Evolutionary conservation across 352 stramenopile species (phyloP), one percentile per base, ranked within the genome.

Genomic region (Phytophthora kernoviae): DNA sequence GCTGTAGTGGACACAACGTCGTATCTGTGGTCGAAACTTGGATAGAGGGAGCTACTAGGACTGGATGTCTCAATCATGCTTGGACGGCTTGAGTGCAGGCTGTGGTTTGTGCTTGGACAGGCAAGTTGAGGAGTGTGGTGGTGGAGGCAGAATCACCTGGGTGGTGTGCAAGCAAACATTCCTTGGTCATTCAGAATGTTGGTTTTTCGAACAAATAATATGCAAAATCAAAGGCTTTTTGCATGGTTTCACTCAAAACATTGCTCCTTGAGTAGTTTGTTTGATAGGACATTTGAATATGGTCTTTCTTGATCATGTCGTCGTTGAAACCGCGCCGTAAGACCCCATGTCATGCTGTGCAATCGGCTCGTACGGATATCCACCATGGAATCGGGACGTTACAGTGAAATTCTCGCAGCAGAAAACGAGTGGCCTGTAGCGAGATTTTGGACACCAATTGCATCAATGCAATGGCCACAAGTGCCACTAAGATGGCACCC

Each of bases 391-490:
- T 10, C 21, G 55, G 15, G 36, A 56, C 48, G 55, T 61, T 33
- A 63, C 17, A 4, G 60, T 49, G 57, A 84, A 68, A 50, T 67
- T 67, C 50, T 82, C 75, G 48, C 75, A 82, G 46, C 74, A 81
- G 58, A 84, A 80, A 57, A 84, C 58, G 62, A 14, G 75, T 82
- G 24, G 63, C 64, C 6, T 57, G 56, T 0, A 58, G 61, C 18
- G 75, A 82, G 10, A 82, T 50, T 21, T 72, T 82, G 21, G 81
- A 74, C 6, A 68, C 58, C 11, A 81, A 37, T 21, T 87, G 73
- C 68, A 88, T 85, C 17, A 87, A 34, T 21, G 77, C 78, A 20
- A 80, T 32, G 14, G 76, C 76, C 40, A 88, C 61, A 27, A 90
- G 51, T 4, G 79, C 78, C 8, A 87, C 22, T 36, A 67, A 70